Conservation (phyloP, 768 basidiomycete genomes). For the Termitomyces sp. region DNA sequence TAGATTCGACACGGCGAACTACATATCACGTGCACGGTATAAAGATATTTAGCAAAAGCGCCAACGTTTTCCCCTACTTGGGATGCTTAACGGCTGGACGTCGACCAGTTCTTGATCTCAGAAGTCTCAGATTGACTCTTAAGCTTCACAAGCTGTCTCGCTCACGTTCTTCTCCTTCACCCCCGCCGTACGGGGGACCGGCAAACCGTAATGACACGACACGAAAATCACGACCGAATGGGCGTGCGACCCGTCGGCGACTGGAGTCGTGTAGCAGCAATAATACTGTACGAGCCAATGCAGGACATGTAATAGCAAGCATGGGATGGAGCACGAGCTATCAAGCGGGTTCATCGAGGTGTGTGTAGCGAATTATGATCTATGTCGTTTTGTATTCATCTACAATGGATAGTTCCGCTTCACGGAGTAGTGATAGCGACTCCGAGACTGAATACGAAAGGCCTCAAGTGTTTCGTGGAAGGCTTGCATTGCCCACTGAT, state of each 20-base stretch:
- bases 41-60: background rate
- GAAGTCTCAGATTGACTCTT: background rate
- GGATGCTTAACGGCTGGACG: background rate
- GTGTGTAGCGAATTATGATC: conserved; percentile 15
- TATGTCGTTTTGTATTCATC: background rate
- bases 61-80: background rate
- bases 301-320: conserved; percentile 20
- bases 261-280: conserved; percentile 23
- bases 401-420: conserved; percentile 36
- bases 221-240: conserved; percentile 30
- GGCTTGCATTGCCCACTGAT: conserved; percentile 27
- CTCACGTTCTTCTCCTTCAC: conserved; percentile 74
- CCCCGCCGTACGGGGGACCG: conserved; percentile 51
- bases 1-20: conserved; percentile 7
- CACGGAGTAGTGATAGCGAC: conserved; percentile 45
- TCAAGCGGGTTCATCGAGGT: conserved; percentile 82
- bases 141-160: conserved; percentile 60
- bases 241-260: conserved; percentile 28
- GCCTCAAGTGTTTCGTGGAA: conserved; percentile 34
- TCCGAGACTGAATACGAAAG: conserved; percentile 53
- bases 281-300: conserved; percentile 16
- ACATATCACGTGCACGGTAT: conserved; percentile 6
- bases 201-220: conserved; percentile 43
- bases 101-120: background rate
- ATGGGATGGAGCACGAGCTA: conserved; percentile 84